Base-by-base conservation (phyloP, 768 basidiomycete species). In the Hygrophorus russula region DNA sequence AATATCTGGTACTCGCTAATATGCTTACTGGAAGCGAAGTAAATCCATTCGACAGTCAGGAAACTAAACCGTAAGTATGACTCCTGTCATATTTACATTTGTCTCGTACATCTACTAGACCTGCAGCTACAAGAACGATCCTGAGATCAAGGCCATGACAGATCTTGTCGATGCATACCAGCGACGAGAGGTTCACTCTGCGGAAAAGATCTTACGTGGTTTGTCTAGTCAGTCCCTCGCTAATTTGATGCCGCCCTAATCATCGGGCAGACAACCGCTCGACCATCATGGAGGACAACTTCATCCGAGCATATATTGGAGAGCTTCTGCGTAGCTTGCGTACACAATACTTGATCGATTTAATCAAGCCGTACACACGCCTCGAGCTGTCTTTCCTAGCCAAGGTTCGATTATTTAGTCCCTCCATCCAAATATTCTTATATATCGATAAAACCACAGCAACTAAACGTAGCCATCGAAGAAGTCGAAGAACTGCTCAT, bases 1-100 rank as follows among this genome's bases (percentile, higher is more conserved):
- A 99, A 64, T 99, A 99, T 60, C 76, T 99, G 13, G 96, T 99
- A 2, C 72, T 99, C 33, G 90, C 92, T 3, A 92, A 98, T 63
- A 97, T 99, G 94, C 68, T 99, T 46, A 97, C 88, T 39, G 96
- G 93, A 29, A 93, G 89, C 56, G 91, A 96, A 58, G 96, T 99
- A 63, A 97, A 99, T 59, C 96, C 96, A 0, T 99, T 99, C 56
- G 96, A 98, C 64, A 92, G 89, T 57, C 96, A 99, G 62, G 96
- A 99, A 69, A 98, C 96, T 9, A 99, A 99, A 59, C 96, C 96
- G 78, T 97, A 57, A 57, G 76, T 65, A n/a, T n/a, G n/a, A n/a
- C 24, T 18, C 38, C 14, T 31, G 30, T 14, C 17, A 4, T 13
- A 4, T n/a, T 46, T 31, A 19, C 18, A 35, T 19, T 5, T 5